Conservation (phyloP, 1,139 yeast species). For the Lodderomyces parapsilosis region DNA sequence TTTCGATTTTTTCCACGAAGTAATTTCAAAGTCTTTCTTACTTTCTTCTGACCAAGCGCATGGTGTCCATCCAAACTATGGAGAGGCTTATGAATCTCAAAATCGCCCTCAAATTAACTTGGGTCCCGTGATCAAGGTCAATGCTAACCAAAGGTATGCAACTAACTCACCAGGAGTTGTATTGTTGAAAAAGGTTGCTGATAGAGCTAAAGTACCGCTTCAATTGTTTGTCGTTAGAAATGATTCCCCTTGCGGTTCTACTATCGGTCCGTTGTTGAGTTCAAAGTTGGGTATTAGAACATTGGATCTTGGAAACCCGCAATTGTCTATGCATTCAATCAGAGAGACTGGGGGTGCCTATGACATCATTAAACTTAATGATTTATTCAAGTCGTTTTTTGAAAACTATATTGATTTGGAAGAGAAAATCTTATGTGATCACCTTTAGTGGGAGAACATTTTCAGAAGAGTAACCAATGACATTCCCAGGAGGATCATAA, state of each 20-base stretch:
- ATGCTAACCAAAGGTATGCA: conserved; percentile 93
- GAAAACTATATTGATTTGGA: conserved; percentile 33
- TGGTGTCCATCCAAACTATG: conserved; percentile 92
- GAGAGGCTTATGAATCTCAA: conserved; percentile 66
- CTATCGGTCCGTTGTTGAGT: conserved; percentile 92
- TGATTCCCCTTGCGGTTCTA: conserved; percentile 93
- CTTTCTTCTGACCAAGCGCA: conserved; percentile 96
- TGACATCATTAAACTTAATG: conserved; percentile 65
- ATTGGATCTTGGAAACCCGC: conserved; percentile 90
- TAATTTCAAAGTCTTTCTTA: conserved; percentile 81
- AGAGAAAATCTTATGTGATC: conserved; percentile 27
- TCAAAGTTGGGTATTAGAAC: conserved; percentile 88
- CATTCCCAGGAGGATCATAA: conserved; percentile 63
- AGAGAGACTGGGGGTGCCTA: conserved; percentile 89
- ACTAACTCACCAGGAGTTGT: conserved; percentile 92
- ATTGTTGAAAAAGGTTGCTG: conserved; percentile 70
- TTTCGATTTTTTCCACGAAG: conserved; percentile 46
- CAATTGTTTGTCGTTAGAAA: conserved; percentile 88
- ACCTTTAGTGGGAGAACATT: conserved; percentile 29
- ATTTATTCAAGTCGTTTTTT: conserved; percentile 63
- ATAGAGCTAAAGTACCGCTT: conserved; percentile 61
- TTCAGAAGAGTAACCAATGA: conserved; percentile 31
- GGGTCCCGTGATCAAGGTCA: conserved; percentile 92
- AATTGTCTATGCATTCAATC: conserved; percentile 91
- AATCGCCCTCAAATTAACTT: conserved; percentile 80